Conservation (phyloP, 1,284 basidiomycete genomes). For the Vanrija sp. region DNA sequence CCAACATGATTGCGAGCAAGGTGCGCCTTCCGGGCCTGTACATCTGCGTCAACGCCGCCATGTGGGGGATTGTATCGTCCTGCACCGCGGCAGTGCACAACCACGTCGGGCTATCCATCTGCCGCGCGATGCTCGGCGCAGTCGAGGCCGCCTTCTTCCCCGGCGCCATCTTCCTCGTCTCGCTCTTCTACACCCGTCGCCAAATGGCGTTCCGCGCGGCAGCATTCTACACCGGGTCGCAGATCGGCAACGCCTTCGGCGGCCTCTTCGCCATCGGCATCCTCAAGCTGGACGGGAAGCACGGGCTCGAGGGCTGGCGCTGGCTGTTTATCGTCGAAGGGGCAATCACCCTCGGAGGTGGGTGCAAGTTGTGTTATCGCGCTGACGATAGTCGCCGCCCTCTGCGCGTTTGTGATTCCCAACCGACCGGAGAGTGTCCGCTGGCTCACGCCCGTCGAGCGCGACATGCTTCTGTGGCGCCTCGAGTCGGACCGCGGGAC, state of each 20-base stretch:
- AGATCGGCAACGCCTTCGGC: conserved; percentile 10
- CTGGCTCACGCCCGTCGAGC: conserved; percentile 33
- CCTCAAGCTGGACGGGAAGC: background rate
- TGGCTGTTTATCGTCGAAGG: conserved; percentile 12
- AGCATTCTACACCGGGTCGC: conserved; percentile 6
- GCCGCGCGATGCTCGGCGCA: conserved; percentile 34
- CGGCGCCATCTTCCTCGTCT: conserved; percentile 13
- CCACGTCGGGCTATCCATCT: conserved; percentile 33
- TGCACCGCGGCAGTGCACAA: conserved; percentile 32
- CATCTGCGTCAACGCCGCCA: conserved; percentile 27
- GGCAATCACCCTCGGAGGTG: background rate
- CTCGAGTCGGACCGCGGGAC: conserved; percentile 36
- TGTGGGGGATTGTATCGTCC: conserved; percentile 40
- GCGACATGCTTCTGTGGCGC: conserved; percentile 31
- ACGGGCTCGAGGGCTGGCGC: conserved; percentile 2
- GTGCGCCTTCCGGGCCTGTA: conserved; percentile 13
- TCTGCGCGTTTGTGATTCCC: conserved; percentile 25
- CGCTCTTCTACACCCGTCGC: conserved; percentile 9
- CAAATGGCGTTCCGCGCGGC: conserved; percentile 9
- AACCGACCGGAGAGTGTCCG: conserved; percentile 34
- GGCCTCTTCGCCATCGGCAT: conserved; percentile 4
- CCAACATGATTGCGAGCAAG: conserved; percentile 34
- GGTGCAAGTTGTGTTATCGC: background rate
- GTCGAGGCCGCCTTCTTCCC: conserved; percentile 27
- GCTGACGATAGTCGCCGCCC: conserved; percentile 18